Evolutionary conservation across 129 eudicot species (phyloP).

Genomic region (Lactuca sativa): DNA sequence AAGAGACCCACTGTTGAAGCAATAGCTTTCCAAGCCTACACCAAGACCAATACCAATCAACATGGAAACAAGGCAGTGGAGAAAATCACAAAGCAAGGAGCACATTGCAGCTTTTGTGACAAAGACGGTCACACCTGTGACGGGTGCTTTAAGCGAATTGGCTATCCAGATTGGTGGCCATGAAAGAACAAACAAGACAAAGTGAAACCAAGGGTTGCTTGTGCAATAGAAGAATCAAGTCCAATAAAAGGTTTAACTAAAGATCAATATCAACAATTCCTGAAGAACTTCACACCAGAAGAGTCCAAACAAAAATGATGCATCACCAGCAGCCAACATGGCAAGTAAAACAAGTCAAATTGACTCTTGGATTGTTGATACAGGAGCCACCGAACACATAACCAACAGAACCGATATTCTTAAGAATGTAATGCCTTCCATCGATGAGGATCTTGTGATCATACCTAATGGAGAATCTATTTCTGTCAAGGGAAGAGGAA

Average conservation of each 20-base stretch:
- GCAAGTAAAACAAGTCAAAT: not conserved
- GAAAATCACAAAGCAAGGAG: too few species aligned
- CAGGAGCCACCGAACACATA: not conserved
- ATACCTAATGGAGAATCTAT: conserved; percentile 1
- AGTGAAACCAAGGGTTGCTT: not conserved
- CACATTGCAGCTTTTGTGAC: not conserved
- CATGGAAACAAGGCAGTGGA: not conserved
- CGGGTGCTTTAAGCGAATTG: not conserved
- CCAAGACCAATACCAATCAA: not conserved
- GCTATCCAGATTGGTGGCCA: not conserved
- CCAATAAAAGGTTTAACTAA: not conserved
- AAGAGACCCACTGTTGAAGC: not conserved
- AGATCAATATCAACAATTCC: not conserved
- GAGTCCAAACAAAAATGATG: not conserved
- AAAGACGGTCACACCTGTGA: not conserved
- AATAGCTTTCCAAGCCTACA: not conserved
- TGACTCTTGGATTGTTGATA: not conserved
- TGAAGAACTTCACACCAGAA: not conserved
- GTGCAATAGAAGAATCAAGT: not conserved
- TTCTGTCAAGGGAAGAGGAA: not conserved
- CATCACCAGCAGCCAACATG: not conserved
- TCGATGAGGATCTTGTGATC: not conserved
- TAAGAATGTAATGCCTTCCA: not conserved
- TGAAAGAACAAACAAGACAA: not conserved
- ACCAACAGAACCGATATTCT: not conserved